Base-by-base conservation (phyloP, 345 rosid species). In the Pugionium cornutum region DNA sequence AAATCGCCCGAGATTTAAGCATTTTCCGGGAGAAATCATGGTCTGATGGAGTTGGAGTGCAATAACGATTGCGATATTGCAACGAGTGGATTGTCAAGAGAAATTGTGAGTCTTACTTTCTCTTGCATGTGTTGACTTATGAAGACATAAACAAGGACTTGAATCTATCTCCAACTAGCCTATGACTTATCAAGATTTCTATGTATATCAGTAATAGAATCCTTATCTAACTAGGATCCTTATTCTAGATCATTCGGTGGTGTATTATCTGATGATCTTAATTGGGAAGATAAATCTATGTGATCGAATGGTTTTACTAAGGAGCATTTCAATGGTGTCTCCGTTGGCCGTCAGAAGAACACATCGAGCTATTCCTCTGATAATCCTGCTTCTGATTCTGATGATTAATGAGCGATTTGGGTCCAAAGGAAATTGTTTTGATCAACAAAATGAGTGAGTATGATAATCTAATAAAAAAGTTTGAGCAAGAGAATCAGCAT, bases 221-320 rank as follows among this genome's bases (percentile, higher is more conserved):
- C 18, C 18, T 18, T 18, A 18, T 18, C 18, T 18, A 18, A 18
- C 18, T 18, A 18, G 18, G 18, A 18, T 18, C 18, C 18, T 18
- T 18, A 18, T 18, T 18, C 18, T 18, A 18, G 18, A 47, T 75
- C 86, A 2, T 75, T 66, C 57, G 76, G 66, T 48, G 18, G 18
- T 18, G 80, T 53, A 27, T 72, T 70, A 41, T 73, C 83, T 6
- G 80, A 76, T 51, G 84, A 79, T 58, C 73, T 75, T 18, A 88
- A 82, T 34, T 94, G 97, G 99, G 96, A 78, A 30, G 66, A 78
- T 3, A 83, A 74, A 64, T 86, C 97, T 3, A 88, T 88, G 46
- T 90, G 97, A 97, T 88, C 99, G 2, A 86, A 83, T 33, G 95
- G 99, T 69, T 54, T 90, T 73, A 88, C 95, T 5, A 86, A 90